Evolutionary conservation across 352 stramenopile species (phyloP).

Genomic region (Pseudoperonospora humuli): DNA sequence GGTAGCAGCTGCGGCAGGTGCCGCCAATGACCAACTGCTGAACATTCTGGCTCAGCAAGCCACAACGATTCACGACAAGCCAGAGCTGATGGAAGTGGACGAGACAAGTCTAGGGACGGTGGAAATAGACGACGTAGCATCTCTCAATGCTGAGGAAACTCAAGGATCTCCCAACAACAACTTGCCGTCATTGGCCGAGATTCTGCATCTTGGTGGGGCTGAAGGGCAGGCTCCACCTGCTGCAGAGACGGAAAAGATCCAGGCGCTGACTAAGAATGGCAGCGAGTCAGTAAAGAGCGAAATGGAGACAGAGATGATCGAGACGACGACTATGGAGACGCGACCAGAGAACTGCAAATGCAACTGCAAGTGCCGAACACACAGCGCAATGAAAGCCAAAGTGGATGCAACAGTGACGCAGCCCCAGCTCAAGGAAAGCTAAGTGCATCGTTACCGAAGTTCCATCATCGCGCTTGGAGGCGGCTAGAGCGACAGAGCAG

Average conservation of each 20-base stretch:
- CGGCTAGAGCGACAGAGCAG: background rate
- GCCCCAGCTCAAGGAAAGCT: constrained; percentile 15
- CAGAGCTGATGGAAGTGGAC: constrained; percentile 19
- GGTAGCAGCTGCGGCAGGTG: constrained; percentile 8
- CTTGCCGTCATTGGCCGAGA: constrained; percentile 59
- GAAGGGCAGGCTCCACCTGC: constrained; percentile 6
- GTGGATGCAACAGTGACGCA: constrained; percentile 19
- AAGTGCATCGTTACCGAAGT: constrained; percentile 4
- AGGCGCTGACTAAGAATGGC: background rate
- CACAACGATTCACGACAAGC: constrained; percentile 28
- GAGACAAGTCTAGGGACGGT: background rate
- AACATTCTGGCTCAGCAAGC: constrained; percentile 67
- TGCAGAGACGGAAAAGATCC: background rate
- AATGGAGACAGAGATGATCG: background rate
- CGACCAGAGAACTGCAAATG: constrained; percentile 22
- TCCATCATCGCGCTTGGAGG: constrained; percentile 2
- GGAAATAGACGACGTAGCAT: background rate
- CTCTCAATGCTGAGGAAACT: background rate
- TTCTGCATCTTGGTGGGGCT: constrained; percentile 52
- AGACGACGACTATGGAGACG: constrained; percentile 1
- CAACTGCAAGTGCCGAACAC: constrained; percentile 26
- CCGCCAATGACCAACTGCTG: constrained; percentile 43
- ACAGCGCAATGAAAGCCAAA: constrained; percentile 11
- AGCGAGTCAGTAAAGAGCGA: background rate
- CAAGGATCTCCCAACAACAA: constrained; percentile 41